A percentile compares a stretch with the other conserved stretches of the same genome.
phyloP scores from a whole-genome alignment of 805 yeast genomes.

The Cyberlindnera petersonii region DNA sequence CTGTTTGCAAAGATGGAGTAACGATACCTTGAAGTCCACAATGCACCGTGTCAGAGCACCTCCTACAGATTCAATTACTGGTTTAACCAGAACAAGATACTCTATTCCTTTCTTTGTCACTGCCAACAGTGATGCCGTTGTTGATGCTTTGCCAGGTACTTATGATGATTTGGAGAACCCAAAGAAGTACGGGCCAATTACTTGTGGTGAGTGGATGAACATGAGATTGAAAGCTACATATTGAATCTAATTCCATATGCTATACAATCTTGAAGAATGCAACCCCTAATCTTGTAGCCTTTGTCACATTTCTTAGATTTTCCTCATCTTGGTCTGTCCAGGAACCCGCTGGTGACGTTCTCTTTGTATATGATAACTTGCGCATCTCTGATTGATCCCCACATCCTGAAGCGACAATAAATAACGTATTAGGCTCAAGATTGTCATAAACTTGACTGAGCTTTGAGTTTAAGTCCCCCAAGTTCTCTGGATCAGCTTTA shows the following conservation, averaged over 20 bases:
- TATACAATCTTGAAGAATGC: constrained; percentile 45
- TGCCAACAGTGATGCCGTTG: constrained; percentile 6
- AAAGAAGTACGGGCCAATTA: constrained; percentile 26
- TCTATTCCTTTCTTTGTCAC: constrained; percentile 8
- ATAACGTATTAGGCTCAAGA: constrained; percentile 55
- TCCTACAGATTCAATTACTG: constrained; percentile 8
- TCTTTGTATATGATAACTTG: constrained; percentile 41
- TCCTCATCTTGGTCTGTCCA: constrained; percentile 52
- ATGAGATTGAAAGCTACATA: constrained; percentile 22
- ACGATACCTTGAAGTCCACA: constrained; percentile 7
- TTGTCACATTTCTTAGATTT: constrained; percentile 43
- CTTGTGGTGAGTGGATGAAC: constrained; percentile 23
- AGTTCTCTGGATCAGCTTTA: constrained; percentile 36
- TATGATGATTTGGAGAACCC: constrained; percentile 18
- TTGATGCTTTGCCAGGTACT: constrained; percentile 23
- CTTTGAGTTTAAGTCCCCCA: constrained; percentile 36
- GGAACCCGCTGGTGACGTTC: constrained; percentile 38
- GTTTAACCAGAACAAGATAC: constrained; percentile 12
- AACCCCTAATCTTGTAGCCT: constrained; percentile 56
- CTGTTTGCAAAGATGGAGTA: constrained; percentile 9
- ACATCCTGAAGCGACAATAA: constrained; percentile 59
- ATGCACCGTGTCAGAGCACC: constrained; percentile 15
- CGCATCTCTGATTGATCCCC: constrained; percentile 53
- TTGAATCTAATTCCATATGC: too few relatives aligned
- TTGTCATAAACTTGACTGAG: constrained; percentile 45